phyloP scores from a whole-genome alignment of 306 rosid species.

The Herpetospermum pedunculosum region DNA sequence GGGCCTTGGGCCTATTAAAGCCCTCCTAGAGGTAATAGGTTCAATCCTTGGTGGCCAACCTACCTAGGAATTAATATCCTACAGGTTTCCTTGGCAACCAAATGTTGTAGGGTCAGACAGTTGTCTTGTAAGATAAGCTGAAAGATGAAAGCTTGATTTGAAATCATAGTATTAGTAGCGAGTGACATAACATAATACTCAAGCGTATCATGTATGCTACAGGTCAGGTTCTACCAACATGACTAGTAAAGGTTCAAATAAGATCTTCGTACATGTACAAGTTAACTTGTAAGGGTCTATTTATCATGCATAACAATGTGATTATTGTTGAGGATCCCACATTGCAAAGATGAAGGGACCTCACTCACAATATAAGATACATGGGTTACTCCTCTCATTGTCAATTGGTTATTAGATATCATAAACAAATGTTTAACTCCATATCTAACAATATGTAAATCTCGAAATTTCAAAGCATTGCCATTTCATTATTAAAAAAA shows the following conservation, averaged over 20 bases:
- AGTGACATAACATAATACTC: not conserved
- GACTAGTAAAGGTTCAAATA: not conserved
- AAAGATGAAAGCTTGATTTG: not conserved
- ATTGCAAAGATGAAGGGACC: too few relatives aligned
- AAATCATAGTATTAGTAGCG: not conserved
- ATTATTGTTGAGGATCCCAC: too few relatives aligned
- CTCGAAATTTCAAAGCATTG: not conserved
- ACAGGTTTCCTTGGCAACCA: too few relatives aligned
- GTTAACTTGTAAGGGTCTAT: not conserved
- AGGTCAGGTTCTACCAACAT: not conserved
- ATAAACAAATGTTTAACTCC: not conserved
- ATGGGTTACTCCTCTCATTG: too few relatives aligned
- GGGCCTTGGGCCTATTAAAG: too few relatives aligned
- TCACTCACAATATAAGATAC: too few relatives aligned
- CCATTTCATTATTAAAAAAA: not conserved
- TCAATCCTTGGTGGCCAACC: too few relatives aligned
- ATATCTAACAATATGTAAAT: not conserved
- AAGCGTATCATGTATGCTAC: not conserved
- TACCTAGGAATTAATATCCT: too few relatives aligned
- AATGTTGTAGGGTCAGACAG: too few relatives aligned
- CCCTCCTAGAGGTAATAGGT: too few relatives aligned
- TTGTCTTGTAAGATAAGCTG: too few relatives aligned
- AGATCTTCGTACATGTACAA: not conserved
- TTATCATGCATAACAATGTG: not conserved
- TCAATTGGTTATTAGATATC: too few relatives aligned